phyloP scores from a whole-genome alignment of 148 eudicot genomes.

The Fagopyrum homotropicum region DNA sequence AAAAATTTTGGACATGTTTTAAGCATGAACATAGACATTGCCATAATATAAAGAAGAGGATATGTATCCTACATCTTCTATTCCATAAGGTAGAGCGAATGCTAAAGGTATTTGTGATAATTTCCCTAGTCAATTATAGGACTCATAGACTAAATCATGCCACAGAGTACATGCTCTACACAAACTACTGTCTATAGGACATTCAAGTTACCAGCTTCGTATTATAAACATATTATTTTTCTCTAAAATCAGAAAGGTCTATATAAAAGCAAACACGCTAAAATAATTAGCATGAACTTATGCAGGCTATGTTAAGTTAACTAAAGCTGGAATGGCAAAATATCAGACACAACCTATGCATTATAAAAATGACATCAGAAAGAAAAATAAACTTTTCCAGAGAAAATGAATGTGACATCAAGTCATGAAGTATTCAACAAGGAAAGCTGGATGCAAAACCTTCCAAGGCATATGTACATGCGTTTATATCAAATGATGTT shows the following conservation, averaged over 20 bases:
- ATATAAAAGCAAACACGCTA: neutral
- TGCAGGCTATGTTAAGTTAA: neutral
- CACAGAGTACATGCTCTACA: neutral
- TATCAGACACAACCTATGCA: neutral
- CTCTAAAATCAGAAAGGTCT: neutral
- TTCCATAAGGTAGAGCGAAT: neutral
- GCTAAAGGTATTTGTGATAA: neutral
- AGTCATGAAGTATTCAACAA: too few relatives aligned
- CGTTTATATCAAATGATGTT: too few relatives aligned
- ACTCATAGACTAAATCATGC: neutral
- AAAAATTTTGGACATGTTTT: neutral
- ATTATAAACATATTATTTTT: neutral
- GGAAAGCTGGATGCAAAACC: too few relatives aligned
- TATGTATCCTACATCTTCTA: neutral
- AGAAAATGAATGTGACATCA: neutral
- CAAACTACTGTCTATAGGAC: neutral
- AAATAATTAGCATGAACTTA: neutral
- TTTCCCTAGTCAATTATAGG: neutral
- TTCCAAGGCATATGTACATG: too few relatives aligned
- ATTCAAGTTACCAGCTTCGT: neutral
- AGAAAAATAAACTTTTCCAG: neutral
- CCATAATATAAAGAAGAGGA: neutral
- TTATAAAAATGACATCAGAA: neutral
- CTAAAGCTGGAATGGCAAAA: neutral
- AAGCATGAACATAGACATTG: neutral